phyloP scores from a whole-genome alignment of 257 asterid species.

The Penstemon barbatus region DNA sequence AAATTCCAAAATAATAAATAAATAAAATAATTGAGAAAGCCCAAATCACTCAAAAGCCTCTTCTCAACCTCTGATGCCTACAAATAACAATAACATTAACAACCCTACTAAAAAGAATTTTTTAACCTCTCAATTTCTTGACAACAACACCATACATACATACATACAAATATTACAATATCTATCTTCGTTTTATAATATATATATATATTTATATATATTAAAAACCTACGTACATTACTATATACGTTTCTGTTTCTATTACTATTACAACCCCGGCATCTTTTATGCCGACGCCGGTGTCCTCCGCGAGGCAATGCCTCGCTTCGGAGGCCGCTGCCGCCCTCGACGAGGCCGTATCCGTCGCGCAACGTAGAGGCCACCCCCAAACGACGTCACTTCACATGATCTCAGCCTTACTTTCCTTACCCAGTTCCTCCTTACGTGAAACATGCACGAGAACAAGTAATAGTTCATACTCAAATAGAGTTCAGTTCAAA shows the following conservation, averaged over 20 bases:
- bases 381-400: constrained; percentile 93
- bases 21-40: constrained; percentile 37
- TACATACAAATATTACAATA: constrained; percentile 17
- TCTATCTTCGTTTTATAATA: neutral
- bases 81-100: neutral
- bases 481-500: constrained; percentile 68
- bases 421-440: constrained; percentile 62
- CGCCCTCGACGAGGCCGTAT: constrained; percentile 81
- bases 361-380: constrained; percentile 82
- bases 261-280: neutral
- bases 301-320: constrained; percentile 81
- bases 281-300: constrained; percentile 81
- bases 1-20: too few species aligned
- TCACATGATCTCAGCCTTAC: constrained; percentile 76
- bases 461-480: constrained; percentile 63
- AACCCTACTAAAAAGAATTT: neutral
- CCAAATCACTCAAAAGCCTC: constrained; percentile 43
- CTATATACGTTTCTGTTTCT: too few species aligned
- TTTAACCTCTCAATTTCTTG: neutral
- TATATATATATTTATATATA: neutral
- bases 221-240: neutral
- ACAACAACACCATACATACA: constrained; percentile 19
- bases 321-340: constrained; percentile 65
- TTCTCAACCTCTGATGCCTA: constrained; percentile 31
- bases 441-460: constrained; percentile 84